Percentiles rank a stretch among this genome's conserved stretches.
Conservation (phyloP, 495 filamentous ascomycete species). For the Neurospora intermedia region DNA sequence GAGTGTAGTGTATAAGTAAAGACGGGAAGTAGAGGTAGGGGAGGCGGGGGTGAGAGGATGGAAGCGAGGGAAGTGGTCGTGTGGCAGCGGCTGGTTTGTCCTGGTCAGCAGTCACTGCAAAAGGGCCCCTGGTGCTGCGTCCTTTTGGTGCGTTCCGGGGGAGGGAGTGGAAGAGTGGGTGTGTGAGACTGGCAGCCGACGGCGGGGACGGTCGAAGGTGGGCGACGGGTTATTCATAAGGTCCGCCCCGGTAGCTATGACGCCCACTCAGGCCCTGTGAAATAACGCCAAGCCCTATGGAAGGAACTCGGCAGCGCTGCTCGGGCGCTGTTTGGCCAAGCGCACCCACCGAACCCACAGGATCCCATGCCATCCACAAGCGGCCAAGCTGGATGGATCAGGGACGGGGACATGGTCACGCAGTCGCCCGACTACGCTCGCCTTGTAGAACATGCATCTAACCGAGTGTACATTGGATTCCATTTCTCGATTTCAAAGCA, state of each 20-base stretch:
- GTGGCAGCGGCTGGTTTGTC: neutral
- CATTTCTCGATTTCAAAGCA: neutral
- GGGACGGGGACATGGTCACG: neutral
- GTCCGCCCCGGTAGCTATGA: neutral
- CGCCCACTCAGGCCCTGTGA: neutral
- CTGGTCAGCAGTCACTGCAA: neutral
- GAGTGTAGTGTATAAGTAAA: neutral
- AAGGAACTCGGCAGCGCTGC: neutral
- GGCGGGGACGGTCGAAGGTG: neutral
- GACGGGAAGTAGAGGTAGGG: neutral
- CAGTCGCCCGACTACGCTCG: neutral
- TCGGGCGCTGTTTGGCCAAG: neutral
- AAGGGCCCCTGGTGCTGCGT: neutral
- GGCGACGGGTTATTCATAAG: neutral
- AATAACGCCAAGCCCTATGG: constrained; percentile 2
- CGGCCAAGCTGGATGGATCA: neutral
- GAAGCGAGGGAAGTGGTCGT: neutral
- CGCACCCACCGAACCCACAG: neutral
- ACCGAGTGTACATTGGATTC: neutral
- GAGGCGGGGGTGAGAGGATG: neutral
- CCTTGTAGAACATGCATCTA: neutral
- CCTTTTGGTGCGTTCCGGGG: neutral
- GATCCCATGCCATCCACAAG: neutral
- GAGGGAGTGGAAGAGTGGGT: neutral
- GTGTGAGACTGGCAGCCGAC: neutral